A percentile compares a stretch with the other conserved stretches of the same genome.
phyloP scores from a whole-genome alignment of 306 rosid genomes.

The Vachellia collinsii region DNA sequence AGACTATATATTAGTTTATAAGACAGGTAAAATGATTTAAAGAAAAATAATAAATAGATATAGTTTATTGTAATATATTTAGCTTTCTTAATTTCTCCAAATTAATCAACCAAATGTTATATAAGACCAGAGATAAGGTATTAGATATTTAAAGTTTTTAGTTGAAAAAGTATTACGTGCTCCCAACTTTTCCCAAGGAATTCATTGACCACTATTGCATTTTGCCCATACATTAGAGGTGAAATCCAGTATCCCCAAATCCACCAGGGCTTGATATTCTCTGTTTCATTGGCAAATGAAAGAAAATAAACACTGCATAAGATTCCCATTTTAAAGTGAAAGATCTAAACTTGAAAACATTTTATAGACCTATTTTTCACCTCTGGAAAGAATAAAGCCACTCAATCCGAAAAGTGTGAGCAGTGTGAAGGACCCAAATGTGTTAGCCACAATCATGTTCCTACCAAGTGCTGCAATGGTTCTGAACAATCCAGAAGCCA shows the following conservation, averaged over 20 bases:
- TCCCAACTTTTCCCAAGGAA: constrained; percentile 66
- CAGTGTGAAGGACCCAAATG: constrained; percentile 43
- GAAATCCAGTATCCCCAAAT: constrained; percentile 67
- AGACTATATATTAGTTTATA: too few relatives aligned
- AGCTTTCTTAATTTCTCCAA: too few relatives aligned
- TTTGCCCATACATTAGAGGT: constrained; percentile 65
- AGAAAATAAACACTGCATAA: constrained; percentile 30
- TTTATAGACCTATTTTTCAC: constrained; percentile 29
- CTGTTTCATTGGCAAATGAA: constrained; percentile 45
- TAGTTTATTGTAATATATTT: too few relatives aligned
- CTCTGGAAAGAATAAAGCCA: constrained; percentile 54
- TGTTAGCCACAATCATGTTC: constrained; percentile 48
- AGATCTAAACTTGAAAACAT: not conserved
- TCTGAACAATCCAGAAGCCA: constrained; percentile 60
- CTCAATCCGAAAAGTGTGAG: constrained; percentile 43
- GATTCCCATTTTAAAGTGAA: not conserved
- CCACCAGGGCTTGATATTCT: constrained; percentile 58
- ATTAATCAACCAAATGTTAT: too few relatives aligned
- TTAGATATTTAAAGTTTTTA: not conserved
- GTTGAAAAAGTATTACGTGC: constrained; percentile 43
- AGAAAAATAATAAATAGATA: too few relatives aligned
- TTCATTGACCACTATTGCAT: constrained; percentile 60
- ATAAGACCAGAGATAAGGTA: too few relatives aligned
- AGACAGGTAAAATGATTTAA: too few relatives aligned
- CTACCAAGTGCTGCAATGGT: constrained; percentile 53